phyloP scores from a whole-genome alignment of 495 filamentous ascomycete species.

The Neurospora sp. region DNA sequence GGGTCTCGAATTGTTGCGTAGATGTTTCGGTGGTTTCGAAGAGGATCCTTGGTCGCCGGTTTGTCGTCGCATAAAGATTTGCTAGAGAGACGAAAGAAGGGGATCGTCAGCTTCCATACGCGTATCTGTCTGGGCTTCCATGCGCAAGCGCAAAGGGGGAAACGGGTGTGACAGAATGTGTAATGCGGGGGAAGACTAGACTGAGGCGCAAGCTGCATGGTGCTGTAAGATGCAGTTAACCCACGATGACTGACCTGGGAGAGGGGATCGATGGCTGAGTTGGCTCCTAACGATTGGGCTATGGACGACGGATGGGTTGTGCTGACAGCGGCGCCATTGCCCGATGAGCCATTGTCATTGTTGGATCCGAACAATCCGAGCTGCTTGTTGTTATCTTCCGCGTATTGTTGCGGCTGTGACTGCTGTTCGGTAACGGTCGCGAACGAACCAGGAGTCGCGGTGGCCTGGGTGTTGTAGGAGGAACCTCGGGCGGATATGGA shows the following conservation, averaged over 20 bases:
- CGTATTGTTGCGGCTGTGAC: background rate
- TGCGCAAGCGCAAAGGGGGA: no score
- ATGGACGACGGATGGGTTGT: background rate
- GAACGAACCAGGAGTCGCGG: background rate
- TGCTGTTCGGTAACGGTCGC: background rate
- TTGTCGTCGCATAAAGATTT: constrained; percentile 78
- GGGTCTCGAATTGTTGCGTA: constrained; percentile 46
- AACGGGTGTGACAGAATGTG: background rate
- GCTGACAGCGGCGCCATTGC: constrained; percentile 1
- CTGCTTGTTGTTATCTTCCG: constrained; percentile 11
- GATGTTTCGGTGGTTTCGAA: constrained; percentile 50
- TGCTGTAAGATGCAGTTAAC: background rate
- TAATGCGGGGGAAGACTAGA: background rate
- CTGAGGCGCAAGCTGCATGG: background rate
- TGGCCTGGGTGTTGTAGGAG: background rate
- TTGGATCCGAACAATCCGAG: constrained; percentile 2
- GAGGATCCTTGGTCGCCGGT: constrained; percentile 40
- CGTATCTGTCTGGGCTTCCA: background rate
- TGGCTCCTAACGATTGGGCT: constrained; percentile 10
- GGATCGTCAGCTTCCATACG: background rate
- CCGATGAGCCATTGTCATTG: background rate
- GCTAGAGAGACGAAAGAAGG: constrained; percentile 13
- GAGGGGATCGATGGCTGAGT: constrained; percentile 32
- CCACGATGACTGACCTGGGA: constrained; percentile 29
- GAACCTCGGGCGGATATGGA: background rate